Percentiles rank a stretch among this genome's conserved stretches.
These are phyloP conservation scores for Hanseniaspora sp. DNA, from an alignment of 1,139 yeast species.

Conservation along the genomic window DNA sequence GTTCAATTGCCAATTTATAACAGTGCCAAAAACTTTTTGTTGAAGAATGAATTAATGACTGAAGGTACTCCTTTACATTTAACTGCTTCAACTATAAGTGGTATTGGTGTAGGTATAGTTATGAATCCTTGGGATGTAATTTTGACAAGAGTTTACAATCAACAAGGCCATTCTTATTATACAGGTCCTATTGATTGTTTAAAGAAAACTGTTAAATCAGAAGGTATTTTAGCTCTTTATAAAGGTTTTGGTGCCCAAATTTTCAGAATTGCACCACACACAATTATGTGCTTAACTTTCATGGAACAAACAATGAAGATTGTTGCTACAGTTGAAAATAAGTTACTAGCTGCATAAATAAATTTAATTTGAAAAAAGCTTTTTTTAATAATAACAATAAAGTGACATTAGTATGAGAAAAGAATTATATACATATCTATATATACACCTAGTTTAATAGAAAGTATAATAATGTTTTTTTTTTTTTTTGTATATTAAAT, in stretches of 20 bases:
- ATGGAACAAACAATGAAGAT: conserved; percentile 88
- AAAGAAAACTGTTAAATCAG: conserved; percentile 63
- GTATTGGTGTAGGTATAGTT: conserved; percentile 83
- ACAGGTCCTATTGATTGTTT: conserved; percentile 82
- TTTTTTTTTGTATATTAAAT: too few species aligned
- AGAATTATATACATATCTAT: background rate
- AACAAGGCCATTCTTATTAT: conserved; percentile 68
- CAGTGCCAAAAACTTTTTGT: conserved; percentile 51
- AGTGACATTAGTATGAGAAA: background rate
- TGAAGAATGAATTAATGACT: conserved; percentile 38
- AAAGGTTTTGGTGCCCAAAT: conserved; percentile 93
- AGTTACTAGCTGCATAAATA: conserved; percentile 18
- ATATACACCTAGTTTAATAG: too few species aligned
- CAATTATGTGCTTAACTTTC: conserved; percentile 77
- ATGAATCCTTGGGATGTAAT: conserved; percentile 98
- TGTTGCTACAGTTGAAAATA: conserved; percentile 36
- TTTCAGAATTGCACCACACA: conserved; percentile 88
- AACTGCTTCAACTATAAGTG: conserved; percentile 65
- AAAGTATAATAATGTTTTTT: too few species aligned
- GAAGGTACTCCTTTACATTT: conserved; percentile 67
- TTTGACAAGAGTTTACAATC: conserved; percentile 87
- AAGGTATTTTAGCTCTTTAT: conserved; percentile 80
- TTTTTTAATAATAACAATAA: background rate
- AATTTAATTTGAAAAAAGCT: too few species aligned
- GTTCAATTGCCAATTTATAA: conserved; percentile 92